Evolutionary conservation across 1,284 basidiomycete genomes (phyloP), one percentile per base, ranked within the genome.

Genomic region (Heterobasidion parviporum): DNA sequence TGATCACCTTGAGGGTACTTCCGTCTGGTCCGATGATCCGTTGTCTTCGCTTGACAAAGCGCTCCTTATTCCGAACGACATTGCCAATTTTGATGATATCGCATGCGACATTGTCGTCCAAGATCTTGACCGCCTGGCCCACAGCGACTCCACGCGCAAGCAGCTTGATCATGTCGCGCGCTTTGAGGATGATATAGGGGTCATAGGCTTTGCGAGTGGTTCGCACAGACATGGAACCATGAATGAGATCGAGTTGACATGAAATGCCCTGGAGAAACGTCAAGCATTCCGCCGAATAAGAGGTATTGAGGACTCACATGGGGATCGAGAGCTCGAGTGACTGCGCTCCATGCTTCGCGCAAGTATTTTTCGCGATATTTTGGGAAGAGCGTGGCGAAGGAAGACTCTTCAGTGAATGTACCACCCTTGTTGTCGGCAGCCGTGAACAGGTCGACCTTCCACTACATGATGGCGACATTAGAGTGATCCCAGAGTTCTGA

Each of bases 21-120:
- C 96, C 96, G 67, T 95, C 92, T 0, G 96, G 96, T 0, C 96
- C 97, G 61, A 99, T 95, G 57, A 99, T 97, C 48, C 97, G 79
- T 72, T 99, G 96, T 61, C 96, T 76, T 56, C 96, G 77, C 75
- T 99, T 99, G 60, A 98, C 96, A 66, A 98, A 99, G 16, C 96
- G 77, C 65, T 99, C 96, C 73, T 98, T 98, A 73, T 98, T 99
- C 61, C 94, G 78, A 18, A 99, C 90, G 50, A 98, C 70, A 63
- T 83, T 95, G 15, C 95, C 95, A 60, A 99, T 97, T 74, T 99
- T 98, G 70, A 99, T 98, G 60, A 99, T 94, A 69, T 99, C 96
- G 70, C 94, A 97, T 2, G 94, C 92, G 35, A 92, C 80, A 52
- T 82, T 82, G 68, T 99, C 96, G 59, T 97, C 89, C 54, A 99